phyloP scores from a whole-genome alignment of 2,329 filamentous ascomycete species.

The Fusarium globosum region DNA sequence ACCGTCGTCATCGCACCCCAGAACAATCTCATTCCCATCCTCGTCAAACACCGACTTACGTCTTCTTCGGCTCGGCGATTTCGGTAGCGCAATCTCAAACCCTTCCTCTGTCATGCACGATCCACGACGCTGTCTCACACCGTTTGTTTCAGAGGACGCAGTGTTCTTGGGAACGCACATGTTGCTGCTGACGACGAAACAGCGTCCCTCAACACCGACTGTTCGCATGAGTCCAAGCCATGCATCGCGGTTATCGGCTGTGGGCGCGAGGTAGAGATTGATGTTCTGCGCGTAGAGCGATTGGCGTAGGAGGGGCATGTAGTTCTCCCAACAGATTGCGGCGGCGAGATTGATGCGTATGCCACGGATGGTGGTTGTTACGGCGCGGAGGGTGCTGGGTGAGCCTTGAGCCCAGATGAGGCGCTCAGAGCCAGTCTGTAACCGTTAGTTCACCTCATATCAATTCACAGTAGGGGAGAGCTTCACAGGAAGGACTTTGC shows the following conservation, averaged over 20 bases:
- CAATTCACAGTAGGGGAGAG: too few relatives aligned
- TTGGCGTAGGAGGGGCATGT: slow-evolving; percentile 90
- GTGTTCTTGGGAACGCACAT: slow-evolving; percentile 71
- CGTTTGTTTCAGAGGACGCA: not conserved
- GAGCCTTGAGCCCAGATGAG: slow-evolving; percentile 91
- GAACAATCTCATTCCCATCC: slow-evolving; percentile 66
- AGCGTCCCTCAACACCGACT: slow-evolving; percentile 81
- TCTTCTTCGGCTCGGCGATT: slow-evolving; percentile 38
- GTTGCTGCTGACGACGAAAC: slow-evolving; percentile 87
- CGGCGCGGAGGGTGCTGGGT: slow-evolving; percentile 79
- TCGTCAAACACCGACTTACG: slow-evolving; percentile 61
- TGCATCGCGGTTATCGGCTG: slow-evolving; percentile 83
- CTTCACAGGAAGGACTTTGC: slow-evolving; percentile 89
- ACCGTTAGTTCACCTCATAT: not conserved
- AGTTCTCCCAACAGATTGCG: slow-evolving; percentile 97
- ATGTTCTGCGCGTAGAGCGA: slow-evolving; percentile 89
- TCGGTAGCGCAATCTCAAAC: slow-evolving; percentile 59
- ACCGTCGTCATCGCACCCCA: slow-evolving; percentile 49
- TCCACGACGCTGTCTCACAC: slow-evolving; percentile 37
- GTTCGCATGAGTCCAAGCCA: slow-evolving; percentile 89
- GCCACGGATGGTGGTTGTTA: slow-evolving; percentile 82
- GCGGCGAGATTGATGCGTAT: slow-evolving; percentile 83
- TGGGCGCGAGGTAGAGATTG: slow-evolving; percentile 91
- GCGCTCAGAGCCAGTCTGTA: slow-evolving; percentile 79
- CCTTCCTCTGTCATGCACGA: slow-evolving; percentile 60